Evolutionary conservation across 768 basidiomycete species (phyloP).

Genomic region (Coprinopsis strossmayeri): DNA sequence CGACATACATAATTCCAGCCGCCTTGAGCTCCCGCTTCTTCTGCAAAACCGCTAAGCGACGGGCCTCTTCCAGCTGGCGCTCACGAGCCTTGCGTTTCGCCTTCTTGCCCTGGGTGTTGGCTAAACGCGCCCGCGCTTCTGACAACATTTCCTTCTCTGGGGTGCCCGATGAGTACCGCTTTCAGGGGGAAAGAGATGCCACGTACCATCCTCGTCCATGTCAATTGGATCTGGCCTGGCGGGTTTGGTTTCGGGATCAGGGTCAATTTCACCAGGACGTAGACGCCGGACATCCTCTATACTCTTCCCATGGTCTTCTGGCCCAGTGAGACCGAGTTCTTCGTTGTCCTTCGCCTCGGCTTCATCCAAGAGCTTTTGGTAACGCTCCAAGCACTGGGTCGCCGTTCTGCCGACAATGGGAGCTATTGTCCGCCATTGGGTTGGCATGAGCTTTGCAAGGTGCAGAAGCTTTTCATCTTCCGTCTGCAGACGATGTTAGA

Average conservation of each 20-base stretch:
- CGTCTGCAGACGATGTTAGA: constrained; percentile 43
- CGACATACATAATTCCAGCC: constrained; percentile 87
- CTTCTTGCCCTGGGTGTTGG: constrained; percentile 99
- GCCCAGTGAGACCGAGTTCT: constrained; percentile 86
- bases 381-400: constrained; percentile 95
- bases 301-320: constrained; percentile 74
- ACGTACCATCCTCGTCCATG: constrained; percentile 97
- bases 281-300: constrained; percentile 90
- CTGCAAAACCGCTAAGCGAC: constrained; percentile 89
- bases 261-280: constrained; percentile 95
- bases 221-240: constrained; percentile 98
- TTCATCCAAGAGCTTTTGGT: constrained; percentile 96
- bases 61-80: constrained; percentile 93
- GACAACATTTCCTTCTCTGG: constrained; percentile 99
- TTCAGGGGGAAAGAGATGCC: background rate
- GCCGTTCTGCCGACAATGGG: constrained; percentile 98
- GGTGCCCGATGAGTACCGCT: constrained; percentile 7
- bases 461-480: constrained; percentile 99
- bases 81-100: constrained; percentile 98
- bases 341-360: constrained; percentile 96
- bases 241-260: constrained; percentile 97
- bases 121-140: constrained; percentile 94
- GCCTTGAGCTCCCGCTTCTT: constrained; percentile 98
- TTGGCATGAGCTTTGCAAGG: constrained; percentile 97
- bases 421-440: constrained; percentile 99